Conservation (phyloP, 164 flowering plant genomes). For the Saururus chinensis region DNA sequence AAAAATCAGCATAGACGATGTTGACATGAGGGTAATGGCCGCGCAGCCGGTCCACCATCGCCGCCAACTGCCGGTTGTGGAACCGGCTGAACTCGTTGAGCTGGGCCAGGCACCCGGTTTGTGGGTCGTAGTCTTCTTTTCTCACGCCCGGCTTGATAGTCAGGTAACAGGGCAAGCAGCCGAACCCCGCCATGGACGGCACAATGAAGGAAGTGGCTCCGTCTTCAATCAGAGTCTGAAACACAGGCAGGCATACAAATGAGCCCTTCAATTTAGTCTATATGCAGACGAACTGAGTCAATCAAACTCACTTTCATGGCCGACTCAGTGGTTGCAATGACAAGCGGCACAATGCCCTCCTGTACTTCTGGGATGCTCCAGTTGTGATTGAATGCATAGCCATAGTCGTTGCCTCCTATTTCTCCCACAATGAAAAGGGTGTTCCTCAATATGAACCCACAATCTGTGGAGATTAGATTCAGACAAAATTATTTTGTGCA, state of each 20-base stretch:
- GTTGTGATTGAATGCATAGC: constrained; percentile 4
- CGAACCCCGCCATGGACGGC: neutral
- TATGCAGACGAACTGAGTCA: neutral
- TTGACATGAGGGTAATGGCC: neutral
- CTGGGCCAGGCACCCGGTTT: neutral
- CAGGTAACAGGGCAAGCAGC: neutral
- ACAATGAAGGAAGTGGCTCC: constrained; percentile 1
- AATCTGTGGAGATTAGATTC: constrained; percentile 1
- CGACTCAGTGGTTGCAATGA: constrained; percentile 9
- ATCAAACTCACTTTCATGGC: constrained; percentile 13
- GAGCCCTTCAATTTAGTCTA: too few relatives aligned
- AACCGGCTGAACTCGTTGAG: neutral
- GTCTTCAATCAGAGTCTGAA: neutral
- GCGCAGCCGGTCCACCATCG: neutral
- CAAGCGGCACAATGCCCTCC: constrained; percentile 5
- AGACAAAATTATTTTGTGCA: too few relatives aligned
- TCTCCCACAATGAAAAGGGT: constrained; percentile 27
- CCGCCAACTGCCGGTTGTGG: neutral
- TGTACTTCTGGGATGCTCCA: constrained; percentile 3
- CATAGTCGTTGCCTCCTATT: constrained; percentile 29
- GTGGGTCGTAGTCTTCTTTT: neutral
- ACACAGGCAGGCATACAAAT: neutral
- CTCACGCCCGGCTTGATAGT: neutral
- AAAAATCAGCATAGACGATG: neutral
- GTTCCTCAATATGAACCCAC: constrained; percentile 4